phyloP scores from a whole-genome alignment of 1,284 basidiomycete genomes.

The Fomitopsis schrenkii region DNA sequence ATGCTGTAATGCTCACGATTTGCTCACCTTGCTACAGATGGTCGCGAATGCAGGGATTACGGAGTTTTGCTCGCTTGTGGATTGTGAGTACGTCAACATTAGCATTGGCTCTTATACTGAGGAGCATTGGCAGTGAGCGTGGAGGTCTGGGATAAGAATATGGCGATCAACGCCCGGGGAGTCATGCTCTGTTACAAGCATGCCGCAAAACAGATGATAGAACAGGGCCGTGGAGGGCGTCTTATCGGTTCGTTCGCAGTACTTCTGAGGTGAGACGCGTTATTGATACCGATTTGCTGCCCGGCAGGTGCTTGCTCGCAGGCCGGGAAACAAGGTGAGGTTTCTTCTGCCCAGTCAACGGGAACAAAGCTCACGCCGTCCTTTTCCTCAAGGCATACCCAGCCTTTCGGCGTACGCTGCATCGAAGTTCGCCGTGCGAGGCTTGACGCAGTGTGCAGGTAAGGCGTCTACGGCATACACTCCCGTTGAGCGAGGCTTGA shows the following conservation, averaged over 20 bases:
- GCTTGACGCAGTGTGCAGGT: constrained; percentile 3
- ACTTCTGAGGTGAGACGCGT: neutral
- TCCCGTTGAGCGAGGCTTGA: neutral
- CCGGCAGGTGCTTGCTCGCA: neutral
- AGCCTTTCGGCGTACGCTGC: neutral
- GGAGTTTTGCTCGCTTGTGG: constrained; percentile 15
- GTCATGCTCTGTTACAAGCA: constrained; percentile 31
- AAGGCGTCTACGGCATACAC: neutral
- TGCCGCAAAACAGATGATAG: constrained; percentile 29
- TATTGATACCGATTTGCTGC: neutral
- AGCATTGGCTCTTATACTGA: neutral
- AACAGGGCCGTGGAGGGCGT: constrained; percentile 31
- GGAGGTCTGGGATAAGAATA: constrained; percentile 22
- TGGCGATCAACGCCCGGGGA: constrained; percentile 28
- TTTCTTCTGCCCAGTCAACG: neutral
- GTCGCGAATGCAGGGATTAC: constrained; percentile 30
- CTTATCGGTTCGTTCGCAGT: constrained; percentile 23
- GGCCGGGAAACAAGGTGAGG: neutral
- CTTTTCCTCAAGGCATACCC: neutral
- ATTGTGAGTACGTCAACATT: constrained; percentile 11
- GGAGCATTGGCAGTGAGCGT: constrained; percentile 10
- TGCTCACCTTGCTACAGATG: constrained; percentile 16
- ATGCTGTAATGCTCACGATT: neutral
- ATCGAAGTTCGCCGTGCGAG: constrained; percentile 3
- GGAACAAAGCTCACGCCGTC: too few species aligned